Evolutionary conservation across 495 filamentous ascomycete species (phyloP), one percentile per base, ranked within the genome.

Genomic region (Daldinia vernicosa): DNA sequence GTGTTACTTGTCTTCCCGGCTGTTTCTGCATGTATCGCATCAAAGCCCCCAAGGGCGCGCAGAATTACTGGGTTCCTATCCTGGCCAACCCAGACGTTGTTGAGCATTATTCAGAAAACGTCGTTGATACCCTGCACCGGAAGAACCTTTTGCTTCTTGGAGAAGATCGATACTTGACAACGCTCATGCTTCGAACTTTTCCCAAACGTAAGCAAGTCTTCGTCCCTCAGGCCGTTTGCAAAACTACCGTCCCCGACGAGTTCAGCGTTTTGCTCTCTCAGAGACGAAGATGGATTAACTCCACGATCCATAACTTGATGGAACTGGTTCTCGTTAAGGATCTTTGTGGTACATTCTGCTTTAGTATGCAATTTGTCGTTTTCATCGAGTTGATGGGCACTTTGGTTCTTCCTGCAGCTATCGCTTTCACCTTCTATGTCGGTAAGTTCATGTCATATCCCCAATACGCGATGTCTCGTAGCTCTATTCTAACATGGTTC

Each of bases 21-120:
- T 99, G 96, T 84, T 99, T 99, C 89, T 97, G 93, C 85, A 99
- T 99, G 96, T 99, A 99, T 82, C 92, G 96, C 71, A 97, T 99
- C 87, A 99, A 99, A 80, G 92, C 95, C 2, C 96, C 96, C 52
- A 99, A 99, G 82, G 95, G 95, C 35, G 96, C 92, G 15, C 93
- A 98, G 79, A 98, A 98, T 81, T 98, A 97, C 81, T 99, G 95
- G 96, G 96, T 99, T 8, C 96, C 96, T 15, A 98, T 99, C 75
- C 87, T 99, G 55, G 96, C 96, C 65, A 99, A 98, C 78, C 96
- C 96, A 17, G 96, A 99, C 76, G 92, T 99, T 27, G 96, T 99
- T 54, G 96, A 98, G 80, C 96, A 98, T 79, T 99, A 99, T 78
- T 98, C 95, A 0, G 96, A 99, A 80, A 98, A 98, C 69, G 94